Conservation (phyloP, 208 protist genomes). For the Leishmania amazonensis region DNA sequence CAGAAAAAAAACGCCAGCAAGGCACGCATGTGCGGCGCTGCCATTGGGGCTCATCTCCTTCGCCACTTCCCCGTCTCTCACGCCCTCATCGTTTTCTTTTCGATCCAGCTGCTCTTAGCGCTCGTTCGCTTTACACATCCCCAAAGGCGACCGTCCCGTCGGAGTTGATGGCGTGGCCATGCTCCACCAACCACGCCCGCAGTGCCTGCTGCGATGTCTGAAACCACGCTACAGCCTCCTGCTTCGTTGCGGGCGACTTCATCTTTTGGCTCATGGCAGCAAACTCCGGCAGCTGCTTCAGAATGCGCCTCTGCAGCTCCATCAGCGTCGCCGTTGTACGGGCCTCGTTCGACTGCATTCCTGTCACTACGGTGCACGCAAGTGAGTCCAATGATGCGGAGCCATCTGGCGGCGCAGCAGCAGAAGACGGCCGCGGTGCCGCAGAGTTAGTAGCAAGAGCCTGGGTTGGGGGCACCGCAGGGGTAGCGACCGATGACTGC, state of each 20-base stretch:
- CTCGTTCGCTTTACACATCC: background rate
- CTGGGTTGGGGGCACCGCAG: background rate
- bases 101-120: background rate
- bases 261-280: constrained; percentile 56
- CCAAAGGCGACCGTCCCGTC: constrained; percentile 57
- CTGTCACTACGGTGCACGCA: constrained; percentile 24
- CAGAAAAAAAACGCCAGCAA: background rate
- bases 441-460: background rate
- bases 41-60: background rate
- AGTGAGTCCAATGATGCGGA: constrained; percentile 10
- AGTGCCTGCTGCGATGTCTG: constrained; percentile 46
- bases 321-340: constrained; percentile 42
- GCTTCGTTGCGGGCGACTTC: constrained; percentile 41
- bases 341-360: constrained; percentile 16
- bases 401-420: background rate
- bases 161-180: constrained; percentile 60
- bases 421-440: background rate
- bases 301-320: constrained; percentile 66
- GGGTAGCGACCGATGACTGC: background rate
- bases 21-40: background rate
- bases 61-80: background rate
- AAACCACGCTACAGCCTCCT: constrained; percentile 78
- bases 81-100: no score
- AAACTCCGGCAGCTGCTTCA: constrained; percentile 72
- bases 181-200: constrained; percentile 46